phyloP scores from a whole-genome alignment of 352 stramenopile species.

The Phytophthora sojae region DNA sequence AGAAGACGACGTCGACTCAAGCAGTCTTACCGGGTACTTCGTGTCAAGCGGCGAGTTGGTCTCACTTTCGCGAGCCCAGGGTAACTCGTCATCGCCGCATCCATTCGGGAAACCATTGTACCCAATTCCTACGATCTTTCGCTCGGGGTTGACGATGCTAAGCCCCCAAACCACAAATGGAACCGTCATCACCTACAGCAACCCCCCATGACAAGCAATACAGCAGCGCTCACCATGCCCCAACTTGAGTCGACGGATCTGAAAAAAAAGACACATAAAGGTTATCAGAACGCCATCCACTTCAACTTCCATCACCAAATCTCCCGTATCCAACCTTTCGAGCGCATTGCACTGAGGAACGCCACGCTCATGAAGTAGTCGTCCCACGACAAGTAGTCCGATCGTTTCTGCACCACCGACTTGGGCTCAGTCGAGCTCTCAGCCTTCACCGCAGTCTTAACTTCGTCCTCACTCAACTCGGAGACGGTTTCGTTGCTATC shows the following conservation, averaged over 20 bases:
- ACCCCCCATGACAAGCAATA: neutral
- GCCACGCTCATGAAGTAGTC: constrained; percentile 99
- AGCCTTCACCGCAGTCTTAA: constrained; percentile 1
- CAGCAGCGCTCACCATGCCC: constrained; percentile 82
- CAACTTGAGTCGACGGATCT: constrained; percentile 98
- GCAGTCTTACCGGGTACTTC: constrained; percentile 92
- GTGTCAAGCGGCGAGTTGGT: constrained; percentile 91
- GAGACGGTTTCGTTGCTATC: constrained; percentile 1
- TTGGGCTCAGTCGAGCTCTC: neutral
- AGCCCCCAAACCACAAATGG: neutral
- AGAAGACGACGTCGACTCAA: neutral
- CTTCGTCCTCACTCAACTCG: constrained; percentile 8
- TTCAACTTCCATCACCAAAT: constrained; percentile 3
- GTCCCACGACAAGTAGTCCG: constrained; percentile 97
- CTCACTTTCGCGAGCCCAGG: constrained; percentile 89
- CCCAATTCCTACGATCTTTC: constrained; percentile 98
- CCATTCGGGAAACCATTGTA: constrained; percentile 99
- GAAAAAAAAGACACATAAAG: too few species aligned
- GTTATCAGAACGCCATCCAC: neutral
- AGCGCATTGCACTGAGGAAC: constrained; percentile 98
- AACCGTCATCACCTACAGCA: neutral
- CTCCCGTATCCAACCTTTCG: constrained; percentile 88
- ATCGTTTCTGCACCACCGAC: constrained; percentile 57
- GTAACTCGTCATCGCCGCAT: constrained; percentile 95
- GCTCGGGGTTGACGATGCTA: constrained; percentile 95